Base-by-base conservation (phyloP, 306 rosid genomes). In the Dryas drummondii region DNA sequence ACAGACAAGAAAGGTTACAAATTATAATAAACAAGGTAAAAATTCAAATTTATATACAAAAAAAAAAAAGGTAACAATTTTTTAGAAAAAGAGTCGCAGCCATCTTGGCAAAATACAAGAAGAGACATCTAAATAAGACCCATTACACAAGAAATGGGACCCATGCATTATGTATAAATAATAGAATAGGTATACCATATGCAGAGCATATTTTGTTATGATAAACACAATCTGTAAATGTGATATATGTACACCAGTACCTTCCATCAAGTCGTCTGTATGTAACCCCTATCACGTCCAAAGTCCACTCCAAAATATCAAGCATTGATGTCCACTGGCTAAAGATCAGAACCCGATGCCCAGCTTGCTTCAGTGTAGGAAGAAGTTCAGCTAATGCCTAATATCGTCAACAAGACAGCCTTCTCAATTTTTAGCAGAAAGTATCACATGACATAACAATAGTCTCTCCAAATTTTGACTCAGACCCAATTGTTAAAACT, bases 311-410 rank as follows among this genome's bases (percentile, higher is more conserved):
- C 84, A 94, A 83, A 75, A 94, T 87, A 83, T 94, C 97, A 75
- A 94, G 98, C 98, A 94, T 91, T 64, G 98, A 94, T 5, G 97
- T 94, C 98, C 98, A 94, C 76, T 94, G 97, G 84, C 97, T 91
- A 74, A 94, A 94, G 68, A 94, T 94, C 80, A 94, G 77, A 52
- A 85, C 97, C 11, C 96, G 96, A 79, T 94, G 97, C 62, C 98
- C 97, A 73, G 72, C 85, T 72, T 78, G 79, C 84, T 91, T 79
- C 72, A 94, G 82, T 71, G 91, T 78, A 67, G 98, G 98, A 57
- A 94, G 98, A 78, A 94, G 92, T 47, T 85, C 74, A 47, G 83
- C 83, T 75, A 91, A 83, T 73, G 91, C 96, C 97, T 94, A 78
- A 26, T 79, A 83, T 71, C 63, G 79, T 76, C 72, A 65, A 65